Evolutionary conservation across 495 filamentous ascomycete species (phyloP), one percentile per base, ranked within the genome.

Genomic region (Penicillium taxi): DNA sequence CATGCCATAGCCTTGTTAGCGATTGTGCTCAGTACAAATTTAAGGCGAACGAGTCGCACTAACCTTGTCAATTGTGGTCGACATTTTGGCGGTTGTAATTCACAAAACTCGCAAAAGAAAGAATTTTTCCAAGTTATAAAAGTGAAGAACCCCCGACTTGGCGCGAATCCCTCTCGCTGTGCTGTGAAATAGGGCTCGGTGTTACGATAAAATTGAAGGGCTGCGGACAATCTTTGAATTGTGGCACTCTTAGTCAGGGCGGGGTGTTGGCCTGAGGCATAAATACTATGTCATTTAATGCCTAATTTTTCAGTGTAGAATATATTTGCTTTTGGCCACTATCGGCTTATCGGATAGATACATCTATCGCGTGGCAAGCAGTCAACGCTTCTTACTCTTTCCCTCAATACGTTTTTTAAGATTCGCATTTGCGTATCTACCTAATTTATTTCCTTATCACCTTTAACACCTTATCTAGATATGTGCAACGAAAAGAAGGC

Each of bases 61-160:
- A 56, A 87, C 86, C 84, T 96, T 96, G 40, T 96, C 89, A 54
- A 93, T 86, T 26, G 88, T 96, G 42, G 89, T 96, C 73, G 88
- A 72, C 88, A 96, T 96, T 44, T 64, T 86, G 73, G 62, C 62
- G 56, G 47, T 44, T 40, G 37, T 23, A 47, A 39, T 48, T 41
- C 15, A 40, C 35, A 44, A 35, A 36, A 37, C 25, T 39, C 26
- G 39, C 37, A 47, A 31, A 18, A 32, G 32, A 36, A 43, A 38
- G 1, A 23, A 12, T 17, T 17, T 26, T 31, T 15, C 13, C 1
- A 32, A n/a, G 24, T 31, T 9, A 31, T 16, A 33, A 9, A 34
- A 39, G n/a, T 38, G 39, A 31, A 22, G 22, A 32, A 12, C 27
- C 32, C 26, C 16, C 14, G 16, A n/a, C n/a, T n/a, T n/a, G n/a